A percentile compares a stretch with the other conserved stretches of the same genome.
Evolutionary conservation across 2,329 filamentous ascomycete genomes (phyloP).

Genomic region (Fusarium oligoseptatum): DNA sequence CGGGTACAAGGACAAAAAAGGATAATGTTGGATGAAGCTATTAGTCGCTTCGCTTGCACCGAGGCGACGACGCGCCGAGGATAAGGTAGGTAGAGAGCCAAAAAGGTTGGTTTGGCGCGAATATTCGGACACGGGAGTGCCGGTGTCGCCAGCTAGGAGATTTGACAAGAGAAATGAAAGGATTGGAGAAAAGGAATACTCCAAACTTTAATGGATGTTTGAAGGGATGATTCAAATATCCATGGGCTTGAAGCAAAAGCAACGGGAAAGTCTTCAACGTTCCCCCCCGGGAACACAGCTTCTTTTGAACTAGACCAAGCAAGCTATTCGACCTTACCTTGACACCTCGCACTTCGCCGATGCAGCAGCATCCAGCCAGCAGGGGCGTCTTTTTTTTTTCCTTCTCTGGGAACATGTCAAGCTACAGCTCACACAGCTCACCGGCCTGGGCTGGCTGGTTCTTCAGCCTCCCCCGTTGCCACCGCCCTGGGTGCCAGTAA

Average conservation of each 20-base stretch:
- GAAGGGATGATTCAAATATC: neutral
- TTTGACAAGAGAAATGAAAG: neutral
- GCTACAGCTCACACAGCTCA: neutral
- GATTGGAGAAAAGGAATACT: neutral
- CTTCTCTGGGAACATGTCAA: neutral
- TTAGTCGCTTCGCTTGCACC: neutral
- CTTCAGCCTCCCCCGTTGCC: neutral
- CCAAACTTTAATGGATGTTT: neutral
- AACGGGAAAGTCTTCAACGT: neutral
- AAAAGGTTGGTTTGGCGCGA: neutral
- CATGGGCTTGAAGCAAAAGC: neutral
- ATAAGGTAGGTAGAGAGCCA: neutral
- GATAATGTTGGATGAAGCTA: neutral
- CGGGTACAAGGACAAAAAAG: neutral
- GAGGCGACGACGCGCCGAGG: neutral
- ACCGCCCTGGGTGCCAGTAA: neutral
- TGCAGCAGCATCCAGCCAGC: conserved; percentile 13
- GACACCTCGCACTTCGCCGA: conserved; percentile 35
- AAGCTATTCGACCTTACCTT: neutral
- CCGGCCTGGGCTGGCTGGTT: neutral
- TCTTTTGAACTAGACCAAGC: conserved; percentile 15
- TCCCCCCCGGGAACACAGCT: conserved; percentile 4
- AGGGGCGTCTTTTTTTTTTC: neutral
- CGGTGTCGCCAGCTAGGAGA: neutral
- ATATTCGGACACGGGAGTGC: neutral